A percentile compares a stretch with the other conserved stretches of the same genome.
Evolutionary conservation across 306 rosid genomes (phyloP).

Genomic region (Cucumis hystrix): DNA sequence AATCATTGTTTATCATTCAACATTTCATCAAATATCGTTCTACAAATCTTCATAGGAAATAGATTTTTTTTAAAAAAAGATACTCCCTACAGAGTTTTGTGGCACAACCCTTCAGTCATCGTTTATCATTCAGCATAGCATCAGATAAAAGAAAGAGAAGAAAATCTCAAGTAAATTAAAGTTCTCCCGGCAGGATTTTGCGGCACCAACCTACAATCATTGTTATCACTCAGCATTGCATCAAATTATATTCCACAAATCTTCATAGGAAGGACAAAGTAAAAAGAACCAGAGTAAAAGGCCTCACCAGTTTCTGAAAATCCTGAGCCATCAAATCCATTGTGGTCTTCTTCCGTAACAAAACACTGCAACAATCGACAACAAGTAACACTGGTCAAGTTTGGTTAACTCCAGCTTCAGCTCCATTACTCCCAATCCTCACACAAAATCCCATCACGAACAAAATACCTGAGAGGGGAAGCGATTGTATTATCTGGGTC

Average conservation of each 20-base stretch:
- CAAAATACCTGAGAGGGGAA: conserved; percentile 44
- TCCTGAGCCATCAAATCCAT: conserved; percentile 41
- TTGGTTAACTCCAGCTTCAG: not conserved
- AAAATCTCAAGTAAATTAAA: conserved; percentile 12
- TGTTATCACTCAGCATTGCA: not conserved
- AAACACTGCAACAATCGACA: conserved; percentile 37
- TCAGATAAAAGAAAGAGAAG: not conserved
- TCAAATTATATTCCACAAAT: not conserved
- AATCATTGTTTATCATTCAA: not conserved
- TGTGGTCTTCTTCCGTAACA: conserved; percentile 46
- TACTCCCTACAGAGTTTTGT: not conserved
- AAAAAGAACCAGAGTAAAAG: not conserved
- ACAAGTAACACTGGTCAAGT: not conserved
- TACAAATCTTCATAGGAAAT: not conserved
- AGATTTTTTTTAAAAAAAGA: not conserved
- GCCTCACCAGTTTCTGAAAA: conserved; percentile 50
- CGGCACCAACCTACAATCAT: not conserved
- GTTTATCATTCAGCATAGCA: not conserved
- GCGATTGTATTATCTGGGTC: conserved; percentile 49
- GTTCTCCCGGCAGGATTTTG: not conserved
- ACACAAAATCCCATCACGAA: not conserved
- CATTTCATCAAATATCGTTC: not conserved
- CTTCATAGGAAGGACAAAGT: not conserved
- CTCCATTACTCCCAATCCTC: not conserved
- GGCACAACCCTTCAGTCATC: not conserved